Base-by-base conservation (phyloP, 208 protist species). In the Porcisia hertigi region DNA sequence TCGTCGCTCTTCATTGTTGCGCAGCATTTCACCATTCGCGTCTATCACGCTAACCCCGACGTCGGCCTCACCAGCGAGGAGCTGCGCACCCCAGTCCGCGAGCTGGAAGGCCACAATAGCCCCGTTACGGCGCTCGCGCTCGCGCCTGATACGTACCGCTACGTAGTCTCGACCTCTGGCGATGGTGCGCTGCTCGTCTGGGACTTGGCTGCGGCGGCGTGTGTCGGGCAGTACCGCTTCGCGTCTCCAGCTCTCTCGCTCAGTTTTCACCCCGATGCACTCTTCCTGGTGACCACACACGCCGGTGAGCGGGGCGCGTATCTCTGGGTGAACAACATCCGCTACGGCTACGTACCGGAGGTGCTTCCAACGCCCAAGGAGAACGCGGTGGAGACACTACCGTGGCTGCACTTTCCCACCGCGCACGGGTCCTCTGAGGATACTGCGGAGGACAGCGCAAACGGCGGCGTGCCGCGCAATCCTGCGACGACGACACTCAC, bases 261-360 rank as follows among this genome's bases (percentile, higher is more conserved):
- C 69, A 79, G 76, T 49, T 97, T 96, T 82, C 90, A 96, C 71
- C 92, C 94, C 18, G 90, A 94, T 73, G 92, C 88, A 16, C 88
- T 94, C 20, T 97, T 97, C 76, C 81, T 97, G 62, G 80, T 87
- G 58, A 95, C 91, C 43, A 94, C 89, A 49, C 94, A 97, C 78
- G 85, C 87, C 34, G 94, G 90, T 30, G 89, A 97, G 81, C 83
- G 88, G 53, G 94, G 94, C 23, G 86, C 89, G 18, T 94, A 94
- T 62, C 71, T 96, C 62, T 97, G 94, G 94, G 85, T 88, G 30
- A 97, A 96, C 81, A 94, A 96, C 82, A 81, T 97, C 55, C 92
- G 92, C 77, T 97, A 97, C 76, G 94, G 94, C 23, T 92, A 90
- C 76, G 91, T 93, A 16, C 91, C 94, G 1, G 91, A 97, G 75